Base-by-base conservation (phyloP, 163 green algal species). In the Picocystis sp. region DNA sequence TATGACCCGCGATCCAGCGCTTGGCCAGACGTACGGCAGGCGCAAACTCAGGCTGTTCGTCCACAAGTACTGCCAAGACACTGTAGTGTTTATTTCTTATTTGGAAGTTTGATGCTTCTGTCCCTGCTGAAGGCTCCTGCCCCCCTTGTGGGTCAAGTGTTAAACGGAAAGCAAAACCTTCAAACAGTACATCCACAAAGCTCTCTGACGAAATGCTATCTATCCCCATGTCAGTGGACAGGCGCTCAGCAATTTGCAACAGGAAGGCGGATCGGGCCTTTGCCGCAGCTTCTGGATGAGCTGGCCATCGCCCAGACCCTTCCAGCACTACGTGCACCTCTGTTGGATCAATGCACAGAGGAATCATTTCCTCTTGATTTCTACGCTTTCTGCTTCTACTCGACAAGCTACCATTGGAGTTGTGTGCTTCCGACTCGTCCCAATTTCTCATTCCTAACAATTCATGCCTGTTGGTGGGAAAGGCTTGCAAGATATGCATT, bases 81-180 rank as follows among this genome's bases (percentile, higher is more conserved):
- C 60, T 67, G 11, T 41, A 29, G 44, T 67, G 60, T 42, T 65
- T n/a, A 24, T 42, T 41, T 52, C 59, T 38, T 11, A 70, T 6
- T 53, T 43, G 35, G 24, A 55, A 24, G 22, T 9, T 55, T 21
- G 19, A 29, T 34, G 35, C 48, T 14, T 55, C 29, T 11, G 29
- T 38, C 8, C 29, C 29, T 8, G 8, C 29, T 3, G 35, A 5
- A 14, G 17, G 6, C 42, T 10, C 48, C 46, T 33, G 17, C 24
- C 48, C 22, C 9, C 48, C 22, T 43, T 41, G 15, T 21, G 56
- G 12, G 53, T 45, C 21, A 11, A 70, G n/a, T n/a, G 21, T 15
- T 11, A 70, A 21, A n/a, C 62, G 62, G 55, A 73, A 70, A 15
- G 62, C 62, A 35, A 69, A 71, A 1, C 62, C 62, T 13, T 60